phyloP scores from a whole-genome alignment of 2,329 filamentous ascomycete genomes.

The Graphium sp. region DNA sequence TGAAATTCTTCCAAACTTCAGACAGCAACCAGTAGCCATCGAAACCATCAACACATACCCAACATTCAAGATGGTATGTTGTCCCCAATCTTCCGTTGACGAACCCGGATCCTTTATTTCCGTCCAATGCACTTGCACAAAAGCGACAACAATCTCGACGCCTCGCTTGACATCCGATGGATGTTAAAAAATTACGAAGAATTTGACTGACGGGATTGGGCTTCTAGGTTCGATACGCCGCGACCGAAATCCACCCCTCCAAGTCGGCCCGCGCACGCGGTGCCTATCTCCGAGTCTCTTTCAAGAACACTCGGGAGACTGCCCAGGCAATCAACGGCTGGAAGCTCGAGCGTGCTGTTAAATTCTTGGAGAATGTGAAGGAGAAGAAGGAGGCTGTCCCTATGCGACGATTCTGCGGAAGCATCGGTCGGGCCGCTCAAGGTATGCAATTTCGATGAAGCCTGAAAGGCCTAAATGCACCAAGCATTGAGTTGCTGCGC shows the following conservation, averaged over 20 bases:
- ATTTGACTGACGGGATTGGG: constrained; percentile 2
- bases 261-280: constrained; percentile 97
- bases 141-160: too few relatives aligned
- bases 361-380: constrained; percentile 96
- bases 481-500: too few relatives aligned
- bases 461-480: too few relatives aligned
- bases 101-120: too few relatives aligned
- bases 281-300: constrained; percentile 96
- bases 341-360: constrained; percentile 88
- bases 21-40: too few relatives aligned
- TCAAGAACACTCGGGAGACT: constrained; percentile 99
- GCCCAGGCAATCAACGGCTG: constrained; percentile 99
- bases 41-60: too few relatives aligned
- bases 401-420: constrained; percentile 93
- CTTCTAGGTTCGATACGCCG: constrained; percentile 82
- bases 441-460: constrained; percentile 60
- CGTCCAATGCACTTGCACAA: neutral
- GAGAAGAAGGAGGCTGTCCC: constrained; percentile 95
- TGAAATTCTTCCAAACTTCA: too few relatives aligned
- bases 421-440: constrained; percentile 92
- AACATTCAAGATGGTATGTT: too few relatives aligned
- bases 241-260: constrained; percentile 67
- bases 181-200: too few relatives aligned
- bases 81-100: too few relatives aligned
- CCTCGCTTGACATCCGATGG: too few relatives aligned